A percentile compares a stretch with the other conserved stretches of the same genome.
Conservation (phyloP, 192 early-diverging fungal genomes). For the Backusella australiensis region DNA sequence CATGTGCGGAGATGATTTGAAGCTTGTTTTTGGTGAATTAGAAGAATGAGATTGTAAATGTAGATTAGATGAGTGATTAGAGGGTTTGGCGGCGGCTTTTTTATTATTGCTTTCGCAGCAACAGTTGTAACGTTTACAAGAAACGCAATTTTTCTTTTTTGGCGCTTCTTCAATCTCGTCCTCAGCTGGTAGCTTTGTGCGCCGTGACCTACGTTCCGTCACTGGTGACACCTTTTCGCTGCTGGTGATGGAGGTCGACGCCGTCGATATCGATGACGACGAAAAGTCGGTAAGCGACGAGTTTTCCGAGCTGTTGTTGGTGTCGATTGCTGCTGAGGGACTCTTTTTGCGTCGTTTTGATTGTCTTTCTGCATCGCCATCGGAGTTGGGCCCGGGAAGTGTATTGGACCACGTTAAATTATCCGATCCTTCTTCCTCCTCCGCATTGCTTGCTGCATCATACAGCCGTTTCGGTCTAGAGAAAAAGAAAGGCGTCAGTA, state of each 20-base stretch:
- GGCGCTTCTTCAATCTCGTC: conserved; percentile 4
- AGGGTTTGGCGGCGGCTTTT: neutral
- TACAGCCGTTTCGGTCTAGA: conserved; percentile 4
- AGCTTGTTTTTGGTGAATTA: neutral
- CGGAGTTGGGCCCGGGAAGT: neutral
- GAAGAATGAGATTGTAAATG: neutral
- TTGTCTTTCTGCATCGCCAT: conserved; percentile 1
- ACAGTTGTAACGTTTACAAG: neutral
- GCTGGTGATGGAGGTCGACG: neutral
- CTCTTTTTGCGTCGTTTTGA: neutral
- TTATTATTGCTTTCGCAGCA: neutral
- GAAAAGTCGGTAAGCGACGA: neutral
- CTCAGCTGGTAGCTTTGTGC: conserved; percentile 5
- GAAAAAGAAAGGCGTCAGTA: too few relatives aligned
- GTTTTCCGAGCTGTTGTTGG: neutral
- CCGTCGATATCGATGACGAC: neutral
- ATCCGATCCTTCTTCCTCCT: neutral
- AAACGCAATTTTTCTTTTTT: conserved; percentile 7
- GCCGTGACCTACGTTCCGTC: conserved; percentile 1
- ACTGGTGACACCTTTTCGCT: conserved; percentile 1
- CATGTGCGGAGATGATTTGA: neutral
- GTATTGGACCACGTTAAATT: conserved; percentile 2
- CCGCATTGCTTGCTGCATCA: neutral
- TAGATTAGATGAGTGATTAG: neutral
- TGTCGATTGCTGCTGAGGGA: neutral